Percentiles rank a stretch among this genome's conserved stretches.
Conservation (phyloP, 176 grass and related monocot genomes). For the Oropetium thomaeum region DNA sequence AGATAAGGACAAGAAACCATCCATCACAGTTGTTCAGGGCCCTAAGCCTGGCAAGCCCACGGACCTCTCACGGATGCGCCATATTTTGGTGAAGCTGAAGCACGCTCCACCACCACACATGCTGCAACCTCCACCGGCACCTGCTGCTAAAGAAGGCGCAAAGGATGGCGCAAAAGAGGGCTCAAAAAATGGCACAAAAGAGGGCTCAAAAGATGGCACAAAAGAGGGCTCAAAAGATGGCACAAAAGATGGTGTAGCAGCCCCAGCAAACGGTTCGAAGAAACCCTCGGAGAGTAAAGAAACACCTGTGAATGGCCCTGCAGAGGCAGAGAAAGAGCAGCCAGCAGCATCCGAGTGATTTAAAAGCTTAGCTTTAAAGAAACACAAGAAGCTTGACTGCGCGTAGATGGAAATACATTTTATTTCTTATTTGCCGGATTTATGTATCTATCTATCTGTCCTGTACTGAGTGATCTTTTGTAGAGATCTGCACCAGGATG, state of each 20-base stretch:
- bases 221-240: constrained; percentile 35
- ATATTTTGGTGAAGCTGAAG: constrained; percentile 85
- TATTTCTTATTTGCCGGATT: constrained; percentile 33
- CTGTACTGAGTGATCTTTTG: constrained; percentile 41
- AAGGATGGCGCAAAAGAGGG: constrained; percentile 36
- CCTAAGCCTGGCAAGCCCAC: constrained; percentile 93
- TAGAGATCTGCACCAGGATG: constrained; percentile 31
- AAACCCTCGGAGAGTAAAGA: constrained; percentile 39
- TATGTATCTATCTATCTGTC: constrained; percentile 20
- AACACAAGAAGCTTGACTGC: constrained; percentile 38
- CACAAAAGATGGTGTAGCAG: not conserved
- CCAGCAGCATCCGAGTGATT: constrained; percentile 37
- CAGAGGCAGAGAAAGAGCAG: constrained; percentile 30
- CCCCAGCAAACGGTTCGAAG: constrained; percentile 43
- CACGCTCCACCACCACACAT: constrained; percentile 72
- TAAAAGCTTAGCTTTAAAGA: constrained; percentile 27
- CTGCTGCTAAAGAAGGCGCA: constrained; percentile 43
- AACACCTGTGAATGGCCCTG: constrained; percentile 4
- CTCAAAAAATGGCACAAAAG: constrained; percentile 22
- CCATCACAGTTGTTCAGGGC: constrained; percentile 70
- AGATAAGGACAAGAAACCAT: constrained; percentile 87
- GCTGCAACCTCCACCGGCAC: constrained; percentile 55
- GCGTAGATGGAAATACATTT: constrained; percentile 13
- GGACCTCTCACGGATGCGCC: constrained; percentile 80
- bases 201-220: constrained; percentile 28